These are phyloP conservation scores for Fibroporia radiculosa DNA, from an alignment of 768 basidiomycete species.

Conservation along the genomic window DNA sequence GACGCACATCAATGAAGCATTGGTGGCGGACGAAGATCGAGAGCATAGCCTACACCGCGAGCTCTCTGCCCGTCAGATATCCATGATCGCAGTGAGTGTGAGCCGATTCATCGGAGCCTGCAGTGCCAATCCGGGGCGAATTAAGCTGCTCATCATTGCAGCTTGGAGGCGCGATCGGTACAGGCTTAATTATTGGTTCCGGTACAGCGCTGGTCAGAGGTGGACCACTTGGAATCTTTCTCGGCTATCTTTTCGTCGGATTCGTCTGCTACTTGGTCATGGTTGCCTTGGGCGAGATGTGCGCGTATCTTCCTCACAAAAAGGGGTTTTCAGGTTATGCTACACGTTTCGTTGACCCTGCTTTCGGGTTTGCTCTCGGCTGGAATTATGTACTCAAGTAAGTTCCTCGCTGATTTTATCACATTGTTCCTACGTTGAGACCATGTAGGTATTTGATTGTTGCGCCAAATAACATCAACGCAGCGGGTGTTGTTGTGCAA, in stretches of 20 bases:
- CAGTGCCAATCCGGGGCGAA: neutral
- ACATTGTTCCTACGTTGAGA: neutral
- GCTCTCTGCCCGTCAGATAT: slow-evolving; percentile 28
- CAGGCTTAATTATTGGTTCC: slow-evolving; percentile 32
- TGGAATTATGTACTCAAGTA: slow-evolving; percentile 56
- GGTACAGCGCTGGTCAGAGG: slow-evolving; percentile 51
- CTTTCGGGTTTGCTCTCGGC: slow-evolving; percentile 59
- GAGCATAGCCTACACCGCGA: slow-evolving; percentile 26
- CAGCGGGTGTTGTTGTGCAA: slow-evolving; percentile 38
- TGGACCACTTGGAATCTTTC: slow-evolving; percentile 42
- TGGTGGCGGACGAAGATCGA: slow-evolving; percentile 5
- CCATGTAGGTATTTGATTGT: slow-evolving; percentile 42
- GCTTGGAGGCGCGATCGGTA: slow-evolving; percentile 28
- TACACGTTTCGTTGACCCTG: slow-evolving; percentile 59
- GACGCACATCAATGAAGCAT: no score
- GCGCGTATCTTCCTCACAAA: slow-evolving; percentile 46
- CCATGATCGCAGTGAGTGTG: slow-evolving; percentile 33
- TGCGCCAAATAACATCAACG: slow-evolving; percentile 60
- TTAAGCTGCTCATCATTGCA: slow-evolving; percentile 3
- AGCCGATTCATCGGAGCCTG: neutral
- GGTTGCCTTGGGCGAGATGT: slow-evolving; percentile 35
- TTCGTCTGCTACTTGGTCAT: slow-evolving; percentile 54
- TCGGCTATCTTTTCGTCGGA: slow-evolving; percentile 41
- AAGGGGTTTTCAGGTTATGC: slow-evolving; percentile 52
- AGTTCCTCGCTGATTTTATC: slow-evolving; percentile 9